A percentile compares a stretch with the other conserved stretches of the same genome.
These are phyloP conservation scores for Mucor sp. DNA, from an alignment of 371 early-diverging fungal species.

Conservation along the genomic window DNA sequence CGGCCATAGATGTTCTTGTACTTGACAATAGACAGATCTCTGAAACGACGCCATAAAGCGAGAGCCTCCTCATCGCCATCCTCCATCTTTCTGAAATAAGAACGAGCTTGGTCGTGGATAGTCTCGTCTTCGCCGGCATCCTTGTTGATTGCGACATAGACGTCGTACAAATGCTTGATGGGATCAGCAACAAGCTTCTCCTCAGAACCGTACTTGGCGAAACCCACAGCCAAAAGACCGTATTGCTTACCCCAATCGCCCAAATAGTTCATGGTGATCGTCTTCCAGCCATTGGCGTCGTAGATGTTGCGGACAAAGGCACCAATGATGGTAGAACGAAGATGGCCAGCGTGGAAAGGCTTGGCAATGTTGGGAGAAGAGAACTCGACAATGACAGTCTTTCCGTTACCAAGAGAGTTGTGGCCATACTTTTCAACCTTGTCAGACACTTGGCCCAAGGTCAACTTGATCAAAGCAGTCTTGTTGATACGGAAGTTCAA, in stretches of 20 bases:
- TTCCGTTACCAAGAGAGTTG: constrained; percentile 66
- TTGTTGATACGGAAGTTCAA: constrained; percentile 83
- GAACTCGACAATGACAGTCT: constrained; percentile 91
- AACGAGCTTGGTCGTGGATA: constrained; percentile 90
- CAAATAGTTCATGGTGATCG: constrained; percentile 95
- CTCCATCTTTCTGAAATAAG: constrained; percentile 98
- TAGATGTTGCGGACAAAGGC: constrained; percentile 87
- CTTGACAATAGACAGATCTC: constrained; percentile 93
- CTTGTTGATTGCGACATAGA: constrained; percentile 93
- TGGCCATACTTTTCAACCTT: constrained; percentile 63
- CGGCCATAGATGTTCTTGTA: constrained; percentile 95
- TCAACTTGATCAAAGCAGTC: constrained; percentile 50
- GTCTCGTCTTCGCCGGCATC: constrained; percentile 70
- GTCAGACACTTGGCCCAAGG: constrained; percentile 54
- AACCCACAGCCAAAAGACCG: constrained; percentile 96
- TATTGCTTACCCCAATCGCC: constrained; percentile 99
- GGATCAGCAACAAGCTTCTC: constrained; percentile 81
- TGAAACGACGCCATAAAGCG: constrained; percentile 90
- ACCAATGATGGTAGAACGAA: constrained; percentile 98
- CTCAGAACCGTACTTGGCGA: constrained; percentile 79
- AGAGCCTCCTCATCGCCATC: constrained; percentile 91
- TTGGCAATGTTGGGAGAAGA: constrained; percentile 99
- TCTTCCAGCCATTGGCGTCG: constrained; percentile 87
- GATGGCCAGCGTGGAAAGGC: constrained; percentile 99
- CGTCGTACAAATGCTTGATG: constrained; percentile 93